Evolutionary conservation across 805 yeast genomes (phyloP).

Genomic region (Ogataea glucozyma): DNA sequence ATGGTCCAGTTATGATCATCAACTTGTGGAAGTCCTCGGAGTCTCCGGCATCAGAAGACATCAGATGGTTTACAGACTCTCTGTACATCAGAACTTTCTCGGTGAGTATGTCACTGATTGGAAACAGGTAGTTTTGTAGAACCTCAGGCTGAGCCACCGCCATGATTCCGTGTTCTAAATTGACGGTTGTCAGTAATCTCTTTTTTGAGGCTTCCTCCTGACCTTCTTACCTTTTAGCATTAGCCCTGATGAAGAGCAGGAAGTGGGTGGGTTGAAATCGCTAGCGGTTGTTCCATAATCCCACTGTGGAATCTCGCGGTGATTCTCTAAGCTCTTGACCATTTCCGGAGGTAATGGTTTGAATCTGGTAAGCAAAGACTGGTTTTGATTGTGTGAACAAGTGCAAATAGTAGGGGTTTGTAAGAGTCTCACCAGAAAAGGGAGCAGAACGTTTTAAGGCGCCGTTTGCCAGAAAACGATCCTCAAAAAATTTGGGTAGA

Average conservation of each 20-base stretch:
- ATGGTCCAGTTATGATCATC: conserved; percentile 44
- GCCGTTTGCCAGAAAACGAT: conserved; percentile 4
- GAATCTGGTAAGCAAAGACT: neutral
- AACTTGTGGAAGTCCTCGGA: conserved; percentile 15
- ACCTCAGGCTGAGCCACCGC: conserved; percentile 47
- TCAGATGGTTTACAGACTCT: conserved; percentile 25
- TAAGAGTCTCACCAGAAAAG: neutral
- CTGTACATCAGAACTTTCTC: conserved; percentile 37
- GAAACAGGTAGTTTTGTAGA: conserved; percentile 41
- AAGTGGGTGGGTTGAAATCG: conserved; percentile 17
- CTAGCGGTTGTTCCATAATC: conserved; percentile 29
- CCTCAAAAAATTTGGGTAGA: neutral
- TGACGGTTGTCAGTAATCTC: conserved; percentile 8
- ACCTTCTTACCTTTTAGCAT: conserved; percentile 26
- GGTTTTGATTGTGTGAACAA: neutral
- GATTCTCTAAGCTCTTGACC: conserved; percentile 14
- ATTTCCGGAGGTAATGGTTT: neutral
- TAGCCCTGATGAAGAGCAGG: conserved; percentile 31
- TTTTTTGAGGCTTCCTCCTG: too few species aligned
- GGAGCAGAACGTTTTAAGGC: neutral
- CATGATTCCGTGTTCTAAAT: conserved; percentile 35
- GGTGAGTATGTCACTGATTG: conserved; percentile 34
- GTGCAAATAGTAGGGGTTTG: too few species aligned
- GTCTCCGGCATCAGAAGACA: conserved; percentile 9
- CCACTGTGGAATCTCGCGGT: conserved; percentile 27